A percentile compares a stretch with the other conserved stretches of the same genome.
Conservation (phyloP, 2,329 filamentous ascomycete genomes). For the Aspergillus caelatus region DNA sequence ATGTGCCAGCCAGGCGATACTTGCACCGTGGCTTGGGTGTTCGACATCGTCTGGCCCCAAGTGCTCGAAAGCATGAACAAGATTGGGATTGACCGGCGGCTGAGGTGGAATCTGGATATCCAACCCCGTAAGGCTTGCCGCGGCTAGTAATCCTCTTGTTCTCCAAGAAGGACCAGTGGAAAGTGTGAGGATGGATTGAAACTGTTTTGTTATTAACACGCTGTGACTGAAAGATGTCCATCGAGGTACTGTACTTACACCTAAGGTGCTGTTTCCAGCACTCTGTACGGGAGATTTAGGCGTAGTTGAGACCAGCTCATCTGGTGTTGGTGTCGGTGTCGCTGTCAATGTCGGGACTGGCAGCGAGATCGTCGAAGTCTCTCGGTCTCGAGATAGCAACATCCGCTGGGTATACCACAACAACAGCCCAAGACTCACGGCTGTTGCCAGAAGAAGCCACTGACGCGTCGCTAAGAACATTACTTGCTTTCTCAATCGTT, state of each 20-base stretch:
- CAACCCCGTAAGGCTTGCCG: conserved; percentile 37
- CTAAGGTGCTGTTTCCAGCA: background rate
- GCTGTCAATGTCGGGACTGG: background rate
- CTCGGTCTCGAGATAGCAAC: no score
- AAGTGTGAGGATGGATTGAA: conserved; percentile 35
- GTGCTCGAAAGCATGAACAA: conserved; percentile 32
- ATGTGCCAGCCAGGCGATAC: conserved; percentile 46
- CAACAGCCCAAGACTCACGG: background rate
- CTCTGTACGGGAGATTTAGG: background rate
- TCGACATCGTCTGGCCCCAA: conserved; percentile 17
- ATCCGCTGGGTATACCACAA: background rate
- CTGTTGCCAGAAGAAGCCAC: background rate
- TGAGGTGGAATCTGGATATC: conserved; percentile 37
- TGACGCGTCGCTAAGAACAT: background rate
- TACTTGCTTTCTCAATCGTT: background rate
- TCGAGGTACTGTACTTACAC: background rate
- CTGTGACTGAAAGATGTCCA: background rate
- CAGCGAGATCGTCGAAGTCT: background rate
- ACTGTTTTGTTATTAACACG: conserved; percentile 10
- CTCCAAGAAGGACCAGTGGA: conserved; percentile 40
- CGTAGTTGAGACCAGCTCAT: background rate
- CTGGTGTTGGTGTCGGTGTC: background rate
- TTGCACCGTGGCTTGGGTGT: conserved; percentile 28
- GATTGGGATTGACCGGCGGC: conserved; percentile 29
- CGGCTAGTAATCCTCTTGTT: conserved; percentile 38